A percentile compares a stretch with the other conserved stretches of the same genome.
Evolutionary conservation across 2,329 filamentous ascomycete genomes (phyloP).

Genomic region (Colletotrichum falcatum): DNA sequence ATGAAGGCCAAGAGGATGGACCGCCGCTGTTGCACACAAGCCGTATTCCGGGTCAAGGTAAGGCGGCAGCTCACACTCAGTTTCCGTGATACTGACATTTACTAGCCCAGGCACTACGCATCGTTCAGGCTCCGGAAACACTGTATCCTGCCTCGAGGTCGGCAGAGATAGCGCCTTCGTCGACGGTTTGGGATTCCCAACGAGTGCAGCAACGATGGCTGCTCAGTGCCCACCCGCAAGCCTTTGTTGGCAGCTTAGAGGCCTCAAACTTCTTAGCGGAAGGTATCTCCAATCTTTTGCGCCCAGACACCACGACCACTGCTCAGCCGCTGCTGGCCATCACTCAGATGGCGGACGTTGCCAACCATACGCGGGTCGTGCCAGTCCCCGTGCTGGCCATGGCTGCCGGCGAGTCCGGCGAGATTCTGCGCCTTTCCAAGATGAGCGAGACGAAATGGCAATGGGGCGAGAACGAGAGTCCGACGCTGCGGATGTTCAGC

Average conservation of each 20-base stretch:
- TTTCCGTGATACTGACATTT: slow-evolving; percentile 5
- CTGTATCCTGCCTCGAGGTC: slow-evolving; percentile 28
- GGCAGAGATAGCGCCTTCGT: slow-evolving; percentile 16
- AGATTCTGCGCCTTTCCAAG: slow-evolving; percentile 67
- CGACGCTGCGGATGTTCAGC: slow-evolving; percentile 60
- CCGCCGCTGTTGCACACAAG: slow-evolving; percentile 37
- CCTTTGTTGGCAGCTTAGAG: slow-evolving; percentile 54
- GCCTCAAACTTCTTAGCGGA: slow-evolving; percentile 51
- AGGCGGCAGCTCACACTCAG: neutral
- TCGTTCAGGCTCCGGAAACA: slow-evolving; percentile 25
- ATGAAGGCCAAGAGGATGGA: slow-evolving; percentile 34
- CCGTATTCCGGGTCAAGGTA: slow-evolving; percentile 36
- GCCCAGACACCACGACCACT: slow-evolving; percentile 45
- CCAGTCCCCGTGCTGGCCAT: slow-evolving; percentile 57
- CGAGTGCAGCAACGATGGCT: slow-evolving; percentile 62
- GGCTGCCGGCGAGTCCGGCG: slow-evolving; percentile 67
- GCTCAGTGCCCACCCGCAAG: slow-evolving; percentile 62
- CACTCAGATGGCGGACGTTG: slow-evolving; percentile 64
- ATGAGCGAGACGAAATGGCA: slow-evolving; percentile 63
- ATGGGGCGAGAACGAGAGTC: slow-evolving; percentile 62
- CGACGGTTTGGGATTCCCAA: slow-evolving; percentile 27
- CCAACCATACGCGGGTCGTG: slow-evolving; percentile 44
- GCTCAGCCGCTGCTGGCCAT: slow-evolving; percentile 61
- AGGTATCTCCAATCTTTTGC: slow-evolving; percentile 50
- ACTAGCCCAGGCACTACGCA: slow-evolving; percentile 24